Percentiles rank a stretch among this genome's conserved stretches.
Conservation (phyloP, 495 filamentous ascomycete genomes). For the Thermothielavioides terrestris region DNA sequence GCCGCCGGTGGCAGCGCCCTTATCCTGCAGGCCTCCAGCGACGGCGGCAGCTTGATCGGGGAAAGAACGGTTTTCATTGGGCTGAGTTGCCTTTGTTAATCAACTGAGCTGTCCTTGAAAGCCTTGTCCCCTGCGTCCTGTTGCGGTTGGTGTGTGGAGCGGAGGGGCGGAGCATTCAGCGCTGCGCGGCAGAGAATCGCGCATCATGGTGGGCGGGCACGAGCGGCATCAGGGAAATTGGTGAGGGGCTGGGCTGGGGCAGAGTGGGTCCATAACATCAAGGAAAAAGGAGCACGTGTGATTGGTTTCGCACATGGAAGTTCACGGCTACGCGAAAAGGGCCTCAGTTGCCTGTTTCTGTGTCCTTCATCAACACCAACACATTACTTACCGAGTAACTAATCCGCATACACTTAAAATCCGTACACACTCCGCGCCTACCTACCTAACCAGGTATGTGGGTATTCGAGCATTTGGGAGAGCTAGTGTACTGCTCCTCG, state of each 20-base stretch:
- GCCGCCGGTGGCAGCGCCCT: constrained; percentile 52
- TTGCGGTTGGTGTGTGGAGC: too few species aligned
- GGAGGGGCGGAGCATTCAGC: neutral
- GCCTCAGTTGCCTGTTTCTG: too few species aligned
- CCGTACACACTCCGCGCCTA: too few species aligned
- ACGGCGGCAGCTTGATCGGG: constrained; percentile 26
- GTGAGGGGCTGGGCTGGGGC: neutral
- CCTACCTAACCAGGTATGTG: too few species aligned
- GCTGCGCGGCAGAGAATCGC: neutral
- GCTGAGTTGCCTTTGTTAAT: neutral
- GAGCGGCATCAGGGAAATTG: constrained; percentile 8
- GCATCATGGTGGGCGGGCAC: neutral
- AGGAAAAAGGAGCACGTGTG: neutral
- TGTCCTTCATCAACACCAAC: too few species aligned
- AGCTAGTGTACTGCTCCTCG: too few species aligned
- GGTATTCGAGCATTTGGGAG: too few species aligned
- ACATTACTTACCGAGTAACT: too few species aligned
- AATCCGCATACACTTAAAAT: too few species aligned
- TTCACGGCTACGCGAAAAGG: too few species aligned
- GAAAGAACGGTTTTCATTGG: constrained; percentile 1
- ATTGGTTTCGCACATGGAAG: neutral
- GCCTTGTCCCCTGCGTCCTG: neutral
- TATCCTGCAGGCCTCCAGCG: constrained; percentile 48
- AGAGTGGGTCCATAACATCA: neutral
- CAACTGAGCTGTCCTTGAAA: neutral